phyloP scores from a whole-genome alignment of 495 filamentous ascomycete species.

The Penicillium paxilli region DNA sequence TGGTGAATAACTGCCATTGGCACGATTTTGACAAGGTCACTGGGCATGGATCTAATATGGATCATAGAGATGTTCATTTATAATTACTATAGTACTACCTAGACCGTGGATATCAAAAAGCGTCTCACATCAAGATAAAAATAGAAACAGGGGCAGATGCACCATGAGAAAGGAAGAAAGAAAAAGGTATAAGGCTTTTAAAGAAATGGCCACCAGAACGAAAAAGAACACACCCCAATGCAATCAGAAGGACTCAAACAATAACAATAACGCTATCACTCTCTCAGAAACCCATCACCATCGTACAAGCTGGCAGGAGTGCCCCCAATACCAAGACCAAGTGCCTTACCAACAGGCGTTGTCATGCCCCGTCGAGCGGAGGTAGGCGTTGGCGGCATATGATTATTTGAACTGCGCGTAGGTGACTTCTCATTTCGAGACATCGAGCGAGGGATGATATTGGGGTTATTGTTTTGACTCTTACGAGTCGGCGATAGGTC shows the following conservation, averaged over 20 bases:
- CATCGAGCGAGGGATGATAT: conserved; percentile 12
- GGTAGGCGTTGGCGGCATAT: conserved; percentile 11
- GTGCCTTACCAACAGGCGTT: conserved; percentile 33
- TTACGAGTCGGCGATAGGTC: conserved; percentile 15
- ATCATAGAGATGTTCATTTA: conserved; percentile 10
- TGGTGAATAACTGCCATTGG: too few species aligned
- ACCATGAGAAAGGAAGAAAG: conserved; percentile 7
- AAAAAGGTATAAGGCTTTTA: conserved; percentile 22
- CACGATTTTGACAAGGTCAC: too few species aligned
- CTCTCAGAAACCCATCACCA: conserved; percentile 48
- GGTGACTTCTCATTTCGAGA: conserved; percentile 14
- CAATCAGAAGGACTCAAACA: neutral
- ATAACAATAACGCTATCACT: conserved; percentile 20
- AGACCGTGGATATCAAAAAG: conserved; percentile 20
- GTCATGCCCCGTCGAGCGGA: conserved; percentile 24
- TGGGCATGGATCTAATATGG: too few species aligned
- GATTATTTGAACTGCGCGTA: conserved; percentile 12
- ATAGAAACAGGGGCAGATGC: conserved; percentile 7
- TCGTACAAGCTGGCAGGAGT: conserved; percentile 52
- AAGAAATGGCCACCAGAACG: conserved; percentile 8
- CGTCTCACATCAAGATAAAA: neutral
- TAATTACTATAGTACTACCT: conserved; percentile 27
- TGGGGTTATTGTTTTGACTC: neutral
- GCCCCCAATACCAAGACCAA: conserved; percentile 35
- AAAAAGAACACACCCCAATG: conserved; percentile 6